phyloP scores from a whole-genome alignment of 2,329 filamentous ascomycete species.

The Aspergillus novoparasiticus region DNA sequence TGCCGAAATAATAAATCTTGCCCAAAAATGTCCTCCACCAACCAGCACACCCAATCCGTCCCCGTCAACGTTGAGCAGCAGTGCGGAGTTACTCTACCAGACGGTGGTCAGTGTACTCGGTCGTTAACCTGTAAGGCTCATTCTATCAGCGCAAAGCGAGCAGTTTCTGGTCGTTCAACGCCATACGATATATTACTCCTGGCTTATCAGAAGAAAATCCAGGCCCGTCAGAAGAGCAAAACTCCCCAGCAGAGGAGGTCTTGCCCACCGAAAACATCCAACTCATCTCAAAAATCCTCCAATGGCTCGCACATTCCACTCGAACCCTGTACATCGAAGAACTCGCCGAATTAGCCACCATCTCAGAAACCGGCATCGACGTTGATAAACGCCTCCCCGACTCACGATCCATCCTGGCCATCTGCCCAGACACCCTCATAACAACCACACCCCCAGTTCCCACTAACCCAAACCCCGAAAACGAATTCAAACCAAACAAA shows the following conservation, averaged over 20 bases:
- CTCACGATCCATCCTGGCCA: neutral
- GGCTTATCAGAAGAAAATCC: constrained; percentile 95
- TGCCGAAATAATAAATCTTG: neutral
- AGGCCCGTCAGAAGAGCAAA: constrained; percentile 66
- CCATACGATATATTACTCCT: constrained; percentile 91
- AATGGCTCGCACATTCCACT: constrained; percentile 5
- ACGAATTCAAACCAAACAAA: neutral
- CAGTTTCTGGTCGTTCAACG: constrained; percentile 80
- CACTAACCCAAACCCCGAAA: neutral
- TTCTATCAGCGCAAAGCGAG: constrained; percentile 89
- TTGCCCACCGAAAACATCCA: neutral
- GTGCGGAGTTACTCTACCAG: constrained; percentile 83
- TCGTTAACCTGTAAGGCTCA: constrained; percentile 94
- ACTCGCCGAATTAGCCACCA: neutral
- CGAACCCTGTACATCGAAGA: constrained; percentile 2
- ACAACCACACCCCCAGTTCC: neutral
- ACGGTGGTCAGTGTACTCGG: constrained; percentile 82
- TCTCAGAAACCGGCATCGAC: neutral
- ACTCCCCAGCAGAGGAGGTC: constrained; percentile 75
- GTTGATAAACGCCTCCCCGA: neutral
- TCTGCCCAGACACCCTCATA: neutral
- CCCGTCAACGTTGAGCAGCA: constrained; percentile 93
- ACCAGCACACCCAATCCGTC: constrained; percentile 32
- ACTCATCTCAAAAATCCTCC: neutral
- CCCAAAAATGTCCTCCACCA: neutral